Evolutionary conservation across 2,329 filamentous ascomycete genomes (phyloP), one percentile per base, ranked within the genome.

Genomic region (Paecilomyces variotii): DNA sequence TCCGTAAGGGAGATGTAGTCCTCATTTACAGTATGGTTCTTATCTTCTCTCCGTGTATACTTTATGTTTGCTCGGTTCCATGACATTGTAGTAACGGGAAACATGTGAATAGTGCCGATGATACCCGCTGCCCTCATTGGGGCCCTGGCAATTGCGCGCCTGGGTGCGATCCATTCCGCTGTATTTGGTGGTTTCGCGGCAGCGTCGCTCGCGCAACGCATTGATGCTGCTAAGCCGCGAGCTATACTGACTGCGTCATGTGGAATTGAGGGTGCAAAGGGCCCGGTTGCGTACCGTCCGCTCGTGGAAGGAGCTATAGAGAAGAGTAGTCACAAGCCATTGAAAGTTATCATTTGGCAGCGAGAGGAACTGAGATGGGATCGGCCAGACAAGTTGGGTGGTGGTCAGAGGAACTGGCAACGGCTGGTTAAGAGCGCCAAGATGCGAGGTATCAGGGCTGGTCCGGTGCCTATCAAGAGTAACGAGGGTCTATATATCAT

Each of bases 111-210:
- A 90, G 88, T 97, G 92, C 92, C 92, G 57, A 97, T 97, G 92
- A 90, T 97, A 51, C 92, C 93, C 0, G 87, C 90, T 0, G 89
- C 91, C 1, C 72, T 96, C n/a, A 85, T 95, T 61, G 92, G 89
- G 9, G 91, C 94, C 63, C 84, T 97, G 3, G 91, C 93, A 26
- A 84, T 89, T 60, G 86, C 86, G 61, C 85, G 91, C 9, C 80
- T 97, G 0, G 93, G 92, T 10, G 93, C 91, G 14, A 85, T 97
- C 56, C 93, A 97, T 70, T 87, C 90, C 2, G 90, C 96, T 3
- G 93, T 97, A 2, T 97, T 97, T 73, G 93, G 93, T 50, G 92
- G 93, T 0, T 97, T 97, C 71, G 91, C 90, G 0, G 81, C 91
- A 0, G 79, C 82, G 9, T 89, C 91, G 3, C 80, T 97, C 52